phyloP scores from a whole-genome alignment of 108 stramenopile species.

The Cyclotella baltica region DNA sequence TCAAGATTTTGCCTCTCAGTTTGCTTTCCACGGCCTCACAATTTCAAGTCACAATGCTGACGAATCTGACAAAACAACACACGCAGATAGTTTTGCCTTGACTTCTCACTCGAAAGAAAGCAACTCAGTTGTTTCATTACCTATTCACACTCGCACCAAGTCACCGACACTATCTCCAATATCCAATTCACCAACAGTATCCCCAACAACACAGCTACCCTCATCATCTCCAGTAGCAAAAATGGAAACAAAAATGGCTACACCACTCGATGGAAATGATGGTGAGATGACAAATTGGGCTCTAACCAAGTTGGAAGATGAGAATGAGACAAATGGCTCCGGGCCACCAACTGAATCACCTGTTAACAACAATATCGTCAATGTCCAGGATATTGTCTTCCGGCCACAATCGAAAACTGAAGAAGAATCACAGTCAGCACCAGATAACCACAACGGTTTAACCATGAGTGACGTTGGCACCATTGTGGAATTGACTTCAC shows the following conservation, averaged over 20 bases:
- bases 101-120: slow-evolving; percentile 20
- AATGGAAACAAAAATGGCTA: neutral
- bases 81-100: slow-evolving; percentile 27
- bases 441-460: too few species aligned
- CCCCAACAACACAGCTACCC: neutral
- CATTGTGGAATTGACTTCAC: neutral
- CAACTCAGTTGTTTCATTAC: neutral
- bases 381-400: slow-evolving; percentile 12
- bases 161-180: neutral
- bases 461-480: too few species aligned
- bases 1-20: neutral
- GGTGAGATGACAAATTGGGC: slow-evolving; percentile 15
- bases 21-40: neutral
- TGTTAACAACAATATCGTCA: neutral
- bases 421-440: neutral
- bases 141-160: neutral
- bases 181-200: neutral
- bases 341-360: slow-evolving; percentile 4
- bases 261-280: neutral
- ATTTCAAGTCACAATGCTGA: neutral
- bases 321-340: neutral
- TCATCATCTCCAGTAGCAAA: neutral
- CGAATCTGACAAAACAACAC: neutral
- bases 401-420: slow-evolving; percentile 8
- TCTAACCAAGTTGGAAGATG: neutral